These are phyloP conservation scores for Chondrus crispus DNA, from an alignment of 23 red algal genomes.

Conservation along the genomic window DNA sequence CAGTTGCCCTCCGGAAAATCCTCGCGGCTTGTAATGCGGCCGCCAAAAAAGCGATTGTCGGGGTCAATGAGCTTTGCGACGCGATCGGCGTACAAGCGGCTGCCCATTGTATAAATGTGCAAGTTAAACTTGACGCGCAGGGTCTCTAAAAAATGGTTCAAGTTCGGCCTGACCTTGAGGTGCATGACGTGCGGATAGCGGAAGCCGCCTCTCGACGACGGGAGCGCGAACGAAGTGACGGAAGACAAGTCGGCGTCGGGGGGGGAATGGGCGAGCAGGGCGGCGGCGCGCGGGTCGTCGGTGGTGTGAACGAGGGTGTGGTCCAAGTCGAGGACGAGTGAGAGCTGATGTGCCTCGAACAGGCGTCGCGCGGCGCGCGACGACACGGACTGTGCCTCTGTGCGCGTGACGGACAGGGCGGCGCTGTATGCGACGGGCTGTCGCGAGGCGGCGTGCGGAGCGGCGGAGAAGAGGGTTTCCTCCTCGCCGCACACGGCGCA, in stretches of 20 bases:
- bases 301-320: constrained; percentile 97
- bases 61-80: constrained; percentile 89
- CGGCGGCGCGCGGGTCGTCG: constrained; percentile 63
- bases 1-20: constrained; percentile 92
- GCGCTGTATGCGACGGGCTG: constrained; percentile 57
- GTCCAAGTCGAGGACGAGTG: constrained; percentile 96
- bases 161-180: constrained; percentile 88
- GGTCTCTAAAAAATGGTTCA: constrained; percentile 65
- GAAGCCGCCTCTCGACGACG: background rate
- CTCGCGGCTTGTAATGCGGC: constrained; percentile 85
- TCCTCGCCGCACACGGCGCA: constrained; percentile 81
- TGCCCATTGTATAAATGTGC: constrained; percentile 99
- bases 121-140: constrained; percentile 74
- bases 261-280: constrained; percentile 6
- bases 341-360: constrained; percentile 59
- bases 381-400: constrained; percentile 58
- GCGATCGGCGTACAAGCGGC: constrained; percentile 81
- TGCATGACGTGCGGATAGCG: background rate
- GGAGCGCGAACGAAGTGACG: constrained; percentile 27
- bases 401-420: constrained; percentile 54
- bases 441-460: constrained; percentile 22
- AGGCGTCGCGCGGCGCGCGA: constrained; percentile 60
- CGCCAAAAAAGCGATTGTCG: constrained; percentile 72
- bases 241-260: constrained; percentile 27
- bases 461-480: constrained; percentile 42